Conservation (phyloP, 2,329 filamentous ascomycete species). For the Thelonectria discophora region DNA sequence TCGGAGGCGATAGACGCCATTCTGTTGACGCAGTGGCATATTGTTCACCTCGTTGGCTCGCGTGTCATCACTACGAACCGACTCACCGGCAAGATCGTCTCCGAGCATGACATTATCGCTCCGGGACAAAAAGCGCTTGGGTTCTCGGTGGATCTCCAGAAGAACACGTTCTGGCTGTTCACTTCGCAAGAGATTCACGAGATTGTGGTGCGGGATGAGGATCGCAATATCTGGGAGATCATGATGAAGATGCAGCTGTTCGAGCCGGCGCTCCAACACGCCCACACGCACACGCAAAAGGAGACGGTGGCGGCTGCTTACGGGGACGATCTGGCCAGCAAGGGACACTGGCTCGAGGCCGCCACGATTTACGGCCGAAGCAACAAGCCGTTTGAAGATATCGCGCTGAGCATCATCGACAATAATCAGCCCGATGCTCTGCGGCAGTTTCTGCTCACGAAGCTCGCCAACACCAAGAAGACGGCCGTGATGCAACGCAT, state of each 20-base stretch:
- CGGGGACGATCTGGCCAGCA: slow-evolving; percentile 85
- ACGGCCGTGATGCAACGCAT: slow-evolving; percentile 88
- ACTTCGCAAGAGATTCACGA: slow-evolving; percentile 92
- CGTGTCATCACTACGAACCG: slow-evolving; percentile 87
- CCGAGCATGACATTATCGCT: slow-evolving; percentile 87
- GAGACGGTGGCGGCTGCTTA: slow-evolving; percentile 92
- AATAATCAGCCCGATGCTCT: slow-evolving; percentile 89
- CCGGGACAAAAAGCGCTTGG: slow-evolving; percentile 82
- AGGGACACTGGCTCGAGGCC: slow-evolving; percentile 84
- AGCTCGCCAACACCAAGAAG: slow-evolving; percentile 83
- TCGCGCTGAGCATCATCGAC: slow-evolving; percentile 90
- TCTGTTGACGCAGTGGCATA: slow-evolving; percentile 92
- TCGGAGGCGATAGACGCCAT: slow-evolving; percentile 82
- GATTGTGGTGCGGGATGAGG: slow-evolving; percentile 88
- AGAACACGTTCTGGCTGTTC: slow-evolving; percentile 98
- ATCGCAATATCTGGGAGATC: slow-evolving; percentile 93
- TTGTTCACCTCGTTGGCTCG: slow-evolving; percentile 82
- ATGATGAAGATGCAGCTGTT: slow-evolving; percentile 89
- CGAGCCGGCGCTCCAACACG: slow-evolving; percentile 86
- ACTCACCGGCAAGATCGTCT: slow-evolving; percentile 84
- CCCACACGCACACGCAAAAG: slow-evolving; percentile 80
- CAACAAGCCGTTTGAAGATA: slow-evolving; percentile 96
- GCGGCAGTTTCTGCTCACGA: slow-evolving; percentile 87
- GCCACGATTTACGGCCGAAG: slow-evolving; percentile 92
- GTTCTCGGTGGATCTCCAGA: slow-evolving; percentile 87